Conservation (phyloP, 768 basidiomycete genomes). For the Termitomyces sp. region DNA sequence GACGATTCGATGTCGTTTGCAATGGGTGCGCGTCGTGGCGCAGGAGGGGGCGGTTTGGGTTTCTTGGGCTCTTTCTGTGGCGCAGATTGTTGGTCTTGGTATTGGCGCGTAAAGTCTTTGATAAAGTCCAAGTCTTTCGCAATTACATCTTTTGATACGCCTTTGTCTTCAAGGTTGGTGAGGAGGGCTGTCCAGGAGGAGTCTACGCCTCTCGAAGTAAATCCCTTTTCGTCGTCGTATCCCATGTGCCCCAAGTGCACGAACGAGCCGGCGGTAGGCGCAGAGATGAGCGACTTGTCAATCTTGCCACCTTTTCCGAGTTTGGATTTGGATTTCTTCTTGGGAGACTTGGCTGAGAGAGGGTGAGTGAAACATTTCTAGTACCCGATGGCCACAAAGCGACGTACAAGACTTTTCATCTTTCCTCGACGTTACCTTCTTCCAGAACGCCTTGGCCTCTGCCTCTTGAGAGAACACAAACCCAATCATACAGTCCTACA, state of each 20-base stretch:
- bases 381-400: constrained; percentile 16
- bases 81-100: constrained; percentile 30
- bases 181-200: constrained; percentile 84
- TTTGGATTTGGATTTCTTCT: constrained; percentile 43
- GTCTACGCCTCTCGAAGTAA: constrained; percentile 84
- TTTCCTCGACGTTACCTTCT: constrained; percentile 77
- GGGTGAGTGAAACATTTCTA: constrained; percentile 5
- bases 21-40: constrained; percentile 40
- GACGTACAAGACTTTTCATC: constrained; percentile 49
- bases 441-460: constrained; percentile 83
- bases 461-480: constrained; percentile 31
- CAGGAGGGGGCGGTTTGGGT: constrained; percentile 49
- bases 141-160: constrained; percentile 68
- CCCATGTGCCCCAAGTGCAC: constrained; percentile 95
- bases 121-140: constrained; percentile 86
- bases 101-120: constrained; percentile 70
- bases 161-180: constrained; percentile 57
- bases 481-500: neutral
- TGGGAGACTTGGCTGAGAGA: neutral
- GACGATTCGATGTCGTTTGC: constrained; percentile 32
- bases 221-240: constrained; percentile 84
- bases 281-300: constrained; percentile 91
- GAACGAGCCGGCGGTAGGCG: constrained; percentile 75
- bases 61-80: constrained; percentile 41
- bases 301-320: constrained; percentile 72